phyloP scores from a whole-genome alignment of 768 basidiomycete genomes.

The Naematelia encephala region DNA sequence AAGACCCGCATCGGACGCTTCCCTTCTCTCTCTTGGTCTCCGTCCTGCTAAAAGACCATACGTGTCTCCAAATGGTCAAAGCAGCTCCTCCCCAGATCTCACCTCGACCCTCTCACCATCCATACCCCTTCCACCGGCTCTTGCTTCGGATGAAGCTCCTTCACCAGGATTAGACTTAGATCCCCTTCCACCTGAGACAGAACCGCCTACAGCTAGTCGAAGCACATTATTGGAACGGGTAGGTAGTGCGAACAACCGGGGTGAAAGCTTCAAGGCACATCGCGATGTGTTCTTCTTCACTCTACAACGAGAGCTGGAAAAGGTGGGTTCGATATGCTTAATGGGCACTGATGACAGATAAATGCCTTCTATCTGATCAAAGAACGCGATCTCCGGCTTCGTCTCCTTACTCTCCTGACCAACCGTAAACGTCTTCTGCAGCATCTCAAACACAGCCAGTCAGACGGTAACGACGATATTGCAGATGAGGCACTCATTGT shows the following conservation, averaged over 20 bases:
- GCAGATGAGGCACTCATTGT: constrained; percentile 54
- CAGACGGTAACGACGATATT: constrained; percentile 64
- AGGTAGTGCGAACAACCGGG: constrained; percentile 67
- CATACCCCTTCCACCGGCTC: background rate
- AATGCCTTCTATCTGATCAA: constrained; percentile 97
- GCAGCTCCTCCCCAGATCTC: constrained; percentile 5
- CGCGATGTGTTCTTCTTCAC: constrained; percentile 99
- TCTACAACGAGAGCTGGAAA: constrained; percentile 93
- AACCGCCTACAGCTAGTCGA: constrained; percentile 39
- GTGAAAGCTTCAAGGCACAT: constrained; percentile 86
- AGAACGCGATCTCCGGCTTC: constrained; percentile 86
- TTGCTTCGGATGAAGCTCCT: background rate
- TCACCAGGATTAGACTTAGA: constrained; percentile 28
- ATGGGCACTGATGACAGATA: constrained; percentile 60
- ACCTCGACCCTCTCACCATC: constrained; percentile 7
- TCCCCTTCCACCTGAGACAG: constrained; percentile 43
- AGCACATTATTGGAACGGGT: constrained; percentile 18
- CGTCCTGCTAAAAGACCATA: constrained; percentile 62
- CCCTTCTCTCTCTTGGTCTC: constrained; percentile 75
- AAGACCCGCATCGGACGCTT: constrained; percentile 84
- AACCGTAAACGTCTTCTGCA: constrained; percentile 72
- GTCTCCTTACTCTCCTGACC: constrained; percentile 86
- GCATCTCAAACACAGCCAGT: constrained; percentile 10
- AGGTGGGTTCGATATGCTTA: constrained; percentile 58
- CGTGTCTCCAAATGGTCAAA: constrained; percentile 32